Evolutionary conservation across 106 monocot genomes (phyloP), one percentile per base, ranked within the genome.

Genomic region (Ottelia alismoides): DNA sequence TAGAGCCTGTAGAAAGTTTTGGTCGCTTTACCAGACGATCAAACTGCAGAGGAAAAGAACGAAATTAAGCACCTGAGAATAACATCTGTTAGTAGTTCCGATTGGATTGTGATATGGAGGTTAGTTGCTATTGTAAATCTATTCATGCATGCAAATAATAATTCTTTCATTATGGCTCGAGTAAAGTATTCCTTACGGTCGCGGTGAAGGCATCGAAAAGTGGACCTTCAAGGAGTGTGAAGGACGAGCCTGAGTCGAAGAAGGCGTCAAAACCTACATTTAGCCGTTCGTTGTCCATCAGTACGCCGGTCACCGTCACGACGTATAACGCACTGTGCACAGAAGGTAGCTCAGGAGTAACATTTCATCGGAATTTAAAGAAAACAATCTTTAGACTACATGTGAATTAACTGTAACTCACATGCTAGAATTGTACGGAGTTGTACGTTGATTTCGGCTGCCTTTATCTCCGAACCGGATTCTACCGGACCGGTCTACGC

Each of bases 391-490:
- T n/a, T n/a, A n/a, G n/a, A n/a, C n/a, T n/a, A n/a, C n/a, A n/a
- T n/a, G n/a, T n/a, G n/a, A n/a, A n/a, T n/a, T n/a, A n/a, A n/a
- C n/a, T n/a, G n/a, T n/a, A n/a, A n/a, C n/a, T n/a, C n/a, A n/a
- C n/a, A n/a, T n/a, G n/a, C n/a, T n/a, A n/a, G 55, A 14, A 60
- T 61, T 57, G n/a, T 88, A 81, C 65, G 83, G 72, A 51, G 93
- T 88, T 70, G 87, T 80, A 22, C 68, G 19, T 72, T 88, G 93
- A 53, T 83, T 76, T 49, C 69, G 68, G 58, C 78, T 83, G 28
- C 93, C 87, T 30, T 58, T 76, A 66, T 94, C 93, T 49, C 93
- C 93, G 64, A 96, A 96, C 60, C 59, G 71, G 44, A 96, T 81
- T 70, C 94, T 78, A 32, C 94, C 94, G 24, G 57, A 0, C 16